A percentile compares a stretch with the other conserved stretches of the same genome.
Evolutionary conservation across 176 grass and related monocot genomes (phyloP).

Genomic region (Carex cristatella): DNA sequence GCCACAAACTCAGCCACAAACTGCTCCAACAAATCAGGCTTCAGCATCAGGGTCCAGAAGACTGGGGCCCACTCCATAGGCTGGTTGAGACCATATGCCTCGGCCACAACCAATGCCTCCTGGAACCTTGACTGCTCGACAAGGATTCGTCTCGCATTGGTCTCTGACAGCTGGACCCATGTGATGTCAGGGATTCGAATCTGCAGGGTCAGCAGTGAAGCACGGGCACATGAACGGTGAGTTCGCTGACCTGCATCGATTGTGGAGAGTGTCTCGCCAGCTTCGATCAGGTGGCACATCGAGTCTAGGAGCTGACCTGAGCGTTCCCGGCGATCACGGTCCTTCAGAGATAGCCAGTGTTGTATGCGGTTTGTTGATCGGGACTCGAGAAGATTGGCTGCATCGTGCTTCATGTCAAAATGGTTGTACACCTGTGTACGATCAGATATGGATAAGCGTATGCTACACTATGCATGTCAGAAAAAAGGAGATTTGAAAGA

Average conservation of each 20-base stretch:
- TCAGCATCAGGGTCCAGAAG: conserved; percentile 83
- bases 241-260: conserved; percentile 86
- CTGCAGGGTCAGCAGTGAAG: conserved; percentile 84
- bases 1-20: conserved; percentile 81
- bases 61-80: conserved; percentile 88
- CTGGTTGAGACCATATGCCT: conserved; percentile 85
- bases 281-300: conserved; percentile 78
- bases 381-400: conserved; percentile 73
- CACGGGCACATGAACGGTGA: conserved; percentile 63
- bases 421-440: conserved; percentile 70
- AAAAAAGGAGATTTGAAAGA: background rate
- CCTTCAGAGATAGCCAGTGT: conserved; percentile 49
- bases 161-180: conserved; percentile 84
- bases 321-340: conserved; percentile 57
- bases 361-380: conserved; percentile 71
- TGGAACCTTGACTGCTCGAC: conserved; percentile 91
- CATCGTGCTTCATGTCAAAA: conserved; percentile 97
- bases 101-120: conserved; percentile 89
- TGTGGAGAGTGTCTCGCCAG: conserved; percentile 74
- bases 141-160: conserved; percentile 57
- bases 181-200: conserved; percentile 80
- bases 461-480: background rate
- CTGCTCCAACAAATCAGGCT: conserved; percentile 78
- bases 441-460: background rate
- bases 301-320: conserved; percentile 65